Evolutionary conservation across 163 green algal species (phyloP), one percentile per base, ranked within the genome.

Genomic region (Trebouxiophyceae sp.): DNA sequence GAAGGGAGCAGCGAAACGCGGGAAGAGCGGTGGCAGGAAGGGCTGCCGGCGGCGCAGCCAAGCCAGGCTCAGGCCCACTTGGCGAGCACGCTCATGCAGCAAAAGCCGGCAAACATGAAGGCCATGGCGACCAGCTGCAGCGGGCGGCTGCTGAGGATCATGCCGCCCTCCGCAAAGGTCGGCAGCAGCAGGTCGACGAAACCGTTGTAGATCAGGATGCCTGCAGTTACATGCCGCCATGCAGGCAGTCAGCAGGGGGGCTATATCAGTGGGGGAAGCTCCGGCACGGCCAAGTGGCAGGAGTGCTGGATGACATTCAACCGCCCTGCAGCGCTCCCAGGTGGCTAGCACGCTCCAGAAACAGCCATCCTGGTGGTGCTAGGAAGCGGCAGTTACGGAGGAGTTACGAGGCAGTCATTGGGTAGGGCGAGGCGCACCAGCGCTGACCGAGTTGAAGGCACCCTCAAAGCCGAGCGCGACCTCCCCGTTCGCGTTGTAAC

Each of bases 161-260:
- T 33, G 16, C 34, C 31, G 16, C 5, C 54, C 19, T 26, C 16
- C 39, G 16, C 26, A 24, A 72, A 72, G 44, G 66, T 66, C 2
- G 66, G 66, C 19, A 72, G 28, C 20, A 73, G 60, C 2, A 74
- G 45, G 31, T 74, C 68, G 4, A 63, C 58, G 12, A 74, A 31
- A 3, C 39, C 68, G 47, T 66, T 74, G 61, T 66, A 74, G 30
- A 74, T 65, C 55, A 74, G 61, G 45, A 74, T 74, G 39, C 68
- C 68, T n/a, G 68, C 54, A 24, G 61, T 50, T 16, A 50, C 8
- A 16, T 50, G n/a, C n/a, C n/a, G n/a, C n/a, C n/a, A n/a, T n/a
- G n/a, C n/a, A n/a, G n/a, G n/a, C n/a, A n/a, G n/a, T n/a, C n/a
- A n/a, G n/a, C n/a, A n/a, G n/a, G n/a, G n/a, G n/a, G n/a, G n/a